Evolutionary conservation across 352 stramenopile genomes (phyloP), one percentile per base, ranked within the genome.

Genomic region (Globisporangium lucens): DNA sequence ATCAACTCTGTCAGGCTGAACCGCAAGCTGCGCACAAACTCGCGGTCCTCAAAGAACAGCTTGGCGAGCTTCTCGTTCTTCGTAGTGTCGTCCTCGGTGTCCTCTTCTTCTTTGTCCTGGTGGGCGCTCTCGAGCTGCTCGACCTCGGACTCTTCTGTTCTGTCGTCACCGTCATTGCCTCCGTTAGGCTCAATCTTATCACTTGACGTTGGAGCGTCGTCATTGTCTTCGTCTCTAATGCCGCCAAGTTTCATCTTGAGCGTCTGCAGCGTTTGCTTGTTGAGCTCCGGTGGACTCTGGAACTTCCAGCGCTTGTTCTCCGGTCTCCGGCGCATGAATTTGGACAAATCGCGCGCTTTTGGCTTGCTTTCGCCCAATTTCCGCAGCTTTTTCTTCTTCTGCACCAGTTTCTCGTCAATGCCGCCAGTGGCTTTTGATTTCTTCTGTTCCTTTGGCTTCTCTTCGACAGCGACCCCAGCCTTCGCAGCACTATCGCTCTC

Each of bases 251-350:
- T 61, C 20, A 47, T 49, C 58, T 77, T 73, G 9, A 83, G 67
- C 35, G 55, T 49, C 2, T 55, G 38, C 5, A 91, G 60, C 0
- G 66, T 85, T 13, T 71, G 64, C 5, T 65, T 73, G 33, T 90
- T 85, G 27, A 93, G 69, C 43, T 85, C 83, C 1, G 81, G 82
- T 1, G 86, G 82, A 53, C 86, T 91, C 53, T 71, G 71, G 49
- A 83, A 88, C 46, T 79, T 87, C 79, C 81, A 91, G 12, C 79
- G 78, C 33, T 84, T 80, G 73, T 91, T 94, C 51, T 93, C 86
- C 3, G 74, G 65, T 49, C 86, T 77, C 3, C 84, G 70, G 10
- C 80, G 75, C 36, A 94, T 83, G 30, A 87, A 92, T 29, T 80
- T 80, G 2, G 68, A 74, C 22, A 56, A 33, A 20, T 72, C 17